Conservation (phyloP, 495 filamentous ascomycete species). For the Talaromyces wortmannii region DNA sequence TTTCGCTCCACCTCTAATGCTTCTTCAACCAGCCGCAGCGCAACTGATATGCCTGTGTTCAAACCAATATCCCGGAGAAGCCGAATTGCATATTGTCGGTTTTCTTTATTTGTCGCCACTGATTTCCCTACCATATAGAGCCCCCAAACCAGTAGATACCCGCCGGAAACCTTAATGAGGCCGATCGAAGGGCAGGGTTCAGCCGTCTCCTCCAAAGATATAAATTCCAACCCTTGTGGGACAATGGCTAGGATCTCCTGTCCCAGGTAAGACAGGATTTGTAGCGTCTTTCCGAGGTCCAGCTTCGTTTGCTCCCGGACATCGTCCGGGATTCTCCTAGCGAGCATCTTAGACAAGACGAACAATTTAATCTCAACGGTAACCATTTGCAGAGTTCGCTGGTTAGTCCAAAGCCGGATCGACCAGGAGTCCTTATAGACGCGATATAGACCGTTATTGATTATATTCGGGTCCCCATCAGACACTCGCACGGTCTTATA, state of each 20-base stretch:
- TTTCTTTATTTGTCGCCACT: constrained; percentile 8
- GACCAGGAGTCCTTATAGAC: constrained; percentile 13
- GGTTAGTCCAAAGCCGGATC: constrained; percentile 24
- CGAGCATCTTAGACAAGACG: constrained; percentile 13
- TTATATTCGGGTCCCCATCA: constrained; percentile 5
- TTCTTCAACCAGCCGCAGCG: constrained; percentile 13
- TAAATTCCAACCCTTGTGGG: constrained; percentile 26
- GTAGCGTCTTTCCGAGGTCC: constrained; percentile 16
- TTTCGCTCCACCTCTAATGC: constrained; percentile 11
- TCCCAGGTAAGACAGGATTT: constrained; percentile 22
- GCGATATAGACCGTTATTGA: constrained; percentile 15
- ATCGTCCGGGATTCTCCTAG: constrained; percentile 2
- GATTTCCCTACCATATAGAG: constrained; percentile 26
- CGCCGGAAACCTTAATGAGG: constrained; percentile 15
- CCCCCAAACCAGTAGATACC: constrained; percentile 26
- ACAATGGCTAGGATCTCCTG: constrained; percentile 39
- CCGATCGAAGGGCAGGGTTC: background rate
- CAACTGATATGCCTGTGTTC: constrained; percentile 11
- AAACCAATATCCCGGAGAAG: constrained; percentile 19
- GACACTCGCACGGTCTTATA: constrained; percentile 10
- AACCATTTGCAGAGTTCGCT: constrained; percentile 14
- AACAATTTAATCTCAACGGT: constrained; percentile 12
- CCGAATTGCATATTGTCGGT: constrained; percentile 22
- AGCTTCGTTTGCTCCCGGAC: constrained; percentile 11
- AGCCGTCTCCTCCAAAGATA: constrained; percentile 6